phyloP scores from a whole-genome alignment of 179 eudicot species.

The Spergularia azorica region DNA sequence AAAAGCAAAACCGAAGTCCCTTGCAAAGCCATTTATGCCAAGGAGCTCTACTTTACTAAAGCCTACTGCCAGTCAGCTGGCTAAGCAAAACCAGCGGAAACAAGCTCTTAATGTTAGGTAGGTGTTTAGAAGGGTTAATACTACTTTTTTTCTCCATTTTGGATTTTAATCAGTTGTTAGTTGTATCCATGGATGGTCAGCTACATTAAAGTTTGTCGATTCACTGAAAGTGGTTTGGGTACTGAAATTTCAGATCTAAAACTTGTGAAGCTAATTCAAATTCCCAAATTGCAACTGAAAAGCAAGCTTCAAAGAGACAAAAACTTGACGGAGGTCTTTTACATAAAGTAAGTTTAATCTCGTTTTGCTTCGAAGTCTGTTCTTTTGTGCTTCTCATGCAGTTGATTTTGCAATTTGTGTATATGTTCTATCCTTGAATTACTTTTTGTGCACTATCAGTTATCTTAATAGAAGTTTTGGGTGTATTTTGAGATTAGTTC shows the following conservation, averaged over 20 bases:
- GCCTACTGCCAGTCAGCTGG: constrained; percentile 93
- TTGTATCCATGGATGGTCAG: background rate
- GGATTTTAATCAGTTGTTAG: background rate
- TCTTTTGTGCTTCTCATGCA: constrained; percentile 10
- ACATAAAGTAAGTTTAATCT: constrained; percentile 51
- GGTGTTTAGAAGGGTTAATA: constrained; percentile 6
- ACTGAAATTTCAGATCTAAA: constrained; percentile 29
- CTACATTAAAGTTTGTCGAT: background rate
- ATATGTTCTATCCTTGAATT: background rate
- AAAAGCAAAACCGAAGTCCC: constrained; percentile 38
- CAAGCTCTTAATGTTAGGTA: constrained; percentile 53
- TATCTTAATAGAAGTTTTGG: background rate
- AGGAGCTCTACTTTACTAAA: constrained; percentile 89
- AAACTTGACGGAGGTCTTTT: constrained; percentile 88
- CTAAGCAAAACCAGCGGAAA: constrained; percentile 70
- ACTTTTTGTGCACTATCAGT: background rate
- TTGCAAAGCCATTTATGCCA: constrained; percentile 47
- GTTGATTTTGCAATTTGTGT: background rate
- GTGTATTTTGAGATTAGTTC: background rate
- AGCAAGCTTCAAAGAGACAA: constrained; percentile 94
- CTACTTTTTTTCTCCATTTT: background rate
- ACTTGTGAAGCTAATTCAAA: constrained; percentile 32
- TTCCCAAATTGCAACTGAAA: constrained; percentile 50
- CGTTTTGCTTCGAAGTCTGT: background rate
- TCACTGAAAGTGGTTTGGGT: background rate